Base-by-base conservation (phyloP, 1,284 basidiomycete species). In the Sporisorium reilianum region DNA sequence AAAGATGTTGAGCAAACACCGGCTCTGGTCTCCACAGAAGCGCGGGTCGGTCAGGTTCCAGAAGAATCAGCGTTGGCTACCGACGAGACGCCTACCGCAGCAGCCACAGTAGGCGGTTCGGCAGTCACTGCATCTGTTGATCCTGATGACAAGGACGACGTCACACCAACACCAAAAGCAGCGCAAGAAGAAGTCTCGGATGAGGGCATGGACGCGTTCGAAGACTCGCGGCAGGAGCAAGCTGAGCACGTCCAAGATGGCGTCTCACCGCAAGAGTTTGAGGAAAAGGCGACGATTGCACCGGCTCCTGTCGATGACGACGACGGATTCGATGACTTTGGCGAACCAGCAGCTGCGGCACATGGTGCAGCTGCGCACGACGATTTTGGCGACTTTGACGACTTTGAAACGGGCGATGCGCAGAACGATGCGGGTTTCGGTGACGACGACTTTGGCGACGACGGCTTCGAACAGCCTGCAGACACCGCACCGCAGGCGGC, bases 331-430 rank as follows among this genome's bases (percentile, higher is more conserved):
- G 71, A 77, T 20, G 75, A 77, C 28, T 75, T 76, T 49, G 68
- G 61, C 20, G 67, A 75, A 23, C 59, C 67, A 22, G 36, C 51
- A 8, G 51, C 25, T 18, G 62, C 34, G 8, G 58, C 16, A 5
- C 50, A 20, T 5, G 63, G 26, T 8, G 68, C 44, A 26, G 64
- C 49, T 20, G 62, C 38, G 5, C 28, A 71, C 22, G 72, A 75
- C 23, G 72, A 75, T 28, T 75, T 77, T 49, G 75, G 72, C 42
- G 75, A 77, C 41, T 77, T 77, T 56, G 75, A 72, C 44, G 72
- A 77, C 26, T 74, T 75, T 22, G 73, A 77, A 41, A 59, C 62
- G 18, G 71, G 71, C 9, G 62, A 50, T 44, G 55, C 60, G 30
- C 55, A 55, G 8, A 44, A 63, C 32, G 59, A 72, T 36, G 73